Base-by-base conservation (phyloP, 345 rosid genomes). In the Eucalyptus paniculata region DNA sequence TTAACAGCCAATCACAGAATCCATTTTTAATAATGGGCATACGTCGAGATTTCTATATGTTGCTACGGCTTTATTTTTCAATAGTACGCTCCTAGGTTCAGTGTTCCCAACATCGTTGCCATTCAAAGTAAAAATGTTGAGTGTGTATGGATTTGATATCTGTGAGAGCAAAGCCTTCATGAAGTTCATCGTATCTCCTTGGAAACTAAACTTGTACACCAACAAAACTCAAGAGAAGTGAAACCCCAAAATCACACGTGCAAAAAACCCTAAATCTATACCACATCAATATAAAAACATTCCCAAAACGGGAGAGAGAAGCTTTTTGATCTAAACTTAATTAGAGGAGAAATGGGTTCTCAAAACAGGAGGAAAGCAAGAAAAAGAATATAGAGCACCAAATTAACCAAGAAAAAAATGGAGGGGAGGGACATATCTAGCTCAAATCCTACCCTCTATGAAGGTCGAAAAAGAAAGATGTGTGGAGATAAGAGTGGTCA, bases 1-100 rank as follows among this genome's bases (percentile, higher is more conserved):
- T 62, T 28, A 1, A 28, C 0, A 5, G 8, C n/a, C 4, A 7
- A 62, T 62, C 16, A 28, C 4, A 0, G 0, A 62, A 62, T 30
- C 32, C 34, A 4, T 28, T 28, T 60, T 60, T 30, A 60, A 12
- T 28, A 26, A 26, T 28, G 69, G 15, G 34, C 69, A 60, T 0
- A 0, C 32, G 4, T 28, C 34, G 0, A 28, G 32, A 62, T 62
- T 30, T 60, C 8, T 30, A 62, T 28, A 0, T 13, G 0, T 62
- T 30, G 8, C 17, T 28, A 28, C 4, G 5, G 17, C 4, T 62
- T 28, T 62, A 13, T 8, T 13, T 28, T 62, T 12, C 32, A 28
- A 53, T 0, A 21, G 18, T 60, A 26, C 2, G 3, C 16, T 30
- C 9, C 3, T 62, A 12, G 18, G 69, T 12, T 28, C 4, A 30